Evolutionary conservation across 202 grass and related monocot species (phyloP), one percentile per base, ranked within the genome.

Genomic region (Saccharum hybrid): DNA sequence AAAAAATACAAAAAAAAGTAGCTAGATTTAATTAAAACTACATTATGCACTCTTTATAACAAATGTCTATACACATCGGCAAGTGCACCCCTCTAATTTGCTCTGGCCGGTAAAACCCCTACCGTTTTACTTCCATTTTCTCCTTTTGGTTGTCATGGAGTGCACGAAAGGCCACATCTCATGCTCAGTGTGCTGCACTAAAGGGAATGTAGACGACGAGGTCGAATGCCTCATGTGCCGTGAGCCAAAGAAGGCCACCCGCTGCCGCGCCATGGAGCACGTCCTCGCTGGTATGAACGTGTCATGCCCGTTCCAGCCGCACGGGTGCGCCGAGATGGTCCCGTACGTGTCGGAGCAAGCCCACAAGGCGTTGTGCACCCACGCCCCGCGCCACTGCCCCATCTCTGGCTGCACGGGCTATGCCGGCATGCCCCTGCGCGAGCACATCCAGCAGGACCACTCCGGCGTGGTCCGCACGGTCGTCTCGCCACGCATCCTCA

Each of bases 211-310:
- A 30, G 28, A 49, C 42, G 69, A 72, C 7, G 42, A 72, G 42
- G 2, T n/a, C 28, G 76, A 68, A 19, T 87, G 85, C 73, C 22
- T 39, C 31, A 52, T 77, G 85, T 87, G 85, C 45, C 79, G 33
- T 0, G 43, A 66, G 84, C 68, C 45, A 16, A 62, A 54, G 83
- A 61, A 56, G 5, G 56, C 56, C 56, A 79, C 59, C 31, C 33
- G 85, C 30, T 80, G 85, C 66, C 56, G 6, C 45, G 49, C 15
- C 48, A 51, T 51, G 48, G 48, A 51, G 15, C 48, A 18, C 48
- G 1, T 51, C 48, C 5, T 83, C 9, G 36, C n/a, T 21, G 74
- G 26, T 57, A 0, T 88, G 0, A 42, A 30, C 43, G 13, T 78
- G 57, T 23, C 66, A 0, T 87, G 80, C 66, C 10, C 42, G 23